These are phyloP conservation scores for Taxillus chinensis DNA, from an alignment of 164 flowering plant genomes.

Conservation along the genomic window DNA sequence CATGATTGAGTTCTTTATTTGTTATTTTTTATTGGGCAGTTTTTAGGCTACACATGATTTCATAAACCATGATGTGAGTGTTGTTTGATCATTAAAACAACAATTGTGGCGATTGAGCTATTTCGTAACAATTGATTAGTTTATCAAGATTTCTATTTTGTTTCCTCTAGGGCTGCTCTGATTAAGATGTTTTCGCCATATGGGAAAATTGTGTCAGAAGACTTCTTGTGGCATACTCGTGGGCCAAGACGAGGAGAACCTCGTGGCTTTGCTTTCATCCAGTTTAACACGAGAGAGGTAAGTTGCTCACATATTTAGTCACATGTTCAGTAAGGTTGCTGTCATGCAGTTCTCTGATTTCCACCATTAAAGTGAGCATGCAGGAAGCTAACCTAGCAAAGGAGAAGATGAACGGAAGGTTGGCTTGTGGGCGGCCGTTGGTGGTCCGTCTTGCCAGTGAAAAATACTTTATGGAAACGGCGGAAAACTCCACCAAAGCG, in stretches of 20 bases:
- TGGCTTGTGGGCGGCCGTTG: slow-evolving; percentile 79
- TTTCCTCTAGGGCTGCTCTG: slow-evolving; percentile 41
- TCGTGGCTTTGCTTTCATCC: slow-evolving; percentile 81
- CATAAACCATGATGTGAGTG: background rate
- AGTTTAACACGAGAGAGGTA: slow-evolving; percentile 78
- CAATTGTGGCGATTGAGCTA: no score
- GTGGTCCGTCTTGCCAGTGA: slow-evolving; percentile 76
- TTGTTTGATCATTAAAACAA: no score
- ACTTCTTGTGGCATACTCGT: slow-evolving; percentile 81
- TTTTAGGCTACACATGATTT: background rate
- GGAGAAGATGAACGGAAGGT: slow-evolving; percentile 82
- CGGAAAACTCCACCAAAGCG: slow-evolving; percentile 22
- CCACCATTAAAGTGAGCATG: slow-evolving; percentile 72
- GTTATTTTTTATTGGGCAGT: background rate
- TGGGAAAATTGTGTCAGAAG: slow-evolving; percentile 77
- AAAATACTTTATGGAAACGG: slow-evolving; percentile 33
- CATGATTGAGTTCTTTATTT: background rate
- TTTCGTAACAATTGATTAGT: background rate
- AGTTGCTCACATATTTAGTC: slow-evolving; percentile 7
- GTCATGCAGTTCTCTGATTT: slow-evolving; percentile 33
- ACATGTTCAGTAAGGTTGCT: background rate
- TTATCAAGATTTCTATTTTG: background rate
- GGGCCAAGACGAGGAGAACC: slow-evolving; percentile 90
- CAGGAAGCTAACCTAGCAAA: slow-evolving; percentile 86
- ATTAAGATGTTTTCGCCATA: slow-evolving; percentile 84